Percentiles rank a stretch among this genome's conserved stretches.
Conservation (phyloP, 441 rosid genomes). For the Jatropha multifida region DNA sequence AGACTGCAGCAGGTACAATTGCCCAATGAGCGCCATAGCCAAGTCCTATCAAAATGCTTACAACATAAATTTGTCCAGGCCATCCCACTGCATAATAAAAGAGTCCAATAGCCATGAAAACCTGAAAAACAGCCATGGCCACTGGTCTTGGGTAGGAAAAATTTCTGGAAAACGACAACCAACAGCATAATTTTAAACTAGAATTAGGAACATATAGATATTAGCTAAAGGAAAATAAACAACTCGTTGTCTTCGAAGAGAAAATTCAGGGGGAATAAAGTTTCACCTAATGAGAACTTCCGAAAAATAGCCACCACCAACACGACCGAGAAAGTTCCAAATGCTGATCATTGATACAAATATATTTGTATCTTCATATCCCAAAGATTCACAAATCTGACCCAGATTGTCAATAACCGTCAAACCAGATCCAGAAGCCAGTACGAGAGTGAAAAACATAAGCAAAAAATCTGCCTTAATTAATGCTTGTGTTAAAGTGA, state of each 20-base stretch:
- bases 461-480: constrained; percentile 93
- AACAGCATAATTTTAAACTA: constrained; percentile 2
- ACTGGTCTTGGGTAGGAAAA: constrained; percentile 78
- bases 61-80: constrained; percentile 81
- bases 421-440: constrained; percentile 95
- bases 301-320: constrained; percentile 94
- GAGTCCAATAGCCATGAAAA: constrained; percentile 82
- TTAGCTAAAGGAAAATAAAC: not conserved
- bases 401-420: constrained; percentile 95
- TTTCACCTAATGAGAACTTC: constrained; percentile 76
- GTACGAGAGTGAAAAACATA: constrained; percentile 68
- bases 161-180: constrained; percentile 45
- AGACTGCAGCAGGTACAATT: constrained; percentile 82
- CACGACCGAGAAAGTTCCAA: constrained; percentile 97
- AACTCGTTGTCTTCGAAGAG: constrained; percentile 12
- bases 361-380: constrained; percentile 71
- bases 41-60: constrained; percentile 72
- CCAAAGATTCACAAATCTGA: constrained; percentile 92
- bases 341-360: constrained; percentile 95
- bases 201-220: constrained; percentile 3
- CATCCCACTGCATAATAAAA: constrained; percentile 73
- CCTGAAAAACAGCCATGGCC: constrained; percentile 72
- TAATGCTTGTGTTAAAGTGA: constrained; percentile 80
- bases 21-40: constrained; percentile 94
- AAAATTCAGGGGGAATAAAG: constrained; percentile 31